Evolutionary conservation across 805 yeast genomes (phyloP), one percentile per base, ranked within the genome.

Genomic region (Starmerella vaccinii): DNA sequence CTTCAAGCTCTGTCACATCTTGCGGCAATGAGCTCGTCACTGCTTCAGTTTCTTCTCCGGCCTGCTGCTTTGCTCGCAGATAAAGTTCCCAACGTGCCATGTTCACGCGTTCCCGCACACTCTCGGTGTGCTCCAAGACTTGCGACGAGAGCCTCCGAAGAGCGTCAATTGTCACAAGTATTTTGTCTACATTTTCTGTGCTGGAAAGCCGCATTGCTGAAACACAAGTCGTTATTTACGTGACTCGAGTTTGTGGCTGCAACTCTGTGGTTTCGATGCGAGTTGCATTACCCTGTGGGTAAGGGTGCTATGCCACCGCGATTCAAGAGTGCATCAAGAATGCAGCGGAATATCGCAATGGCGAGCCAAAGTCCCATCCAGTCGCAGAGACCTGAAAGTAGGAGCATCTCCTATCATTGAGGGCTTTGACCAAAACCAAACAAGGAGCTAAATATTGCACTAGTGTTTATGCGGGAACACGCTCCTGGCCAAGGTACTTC

Each of bases 401-500:
- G 9, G n/a, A 10, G 29, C 9, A 15, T 15, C 15, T 32, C 18
- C 32, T 13, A 8, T 27, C 32, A 8, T 9, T 13, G 13, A 27
- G 32, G n/a, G n/a, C n/a, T n/a, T n/a, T n/a, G n/a, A n/a, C n/a
- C n/a, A n/a, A n/a, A n/a, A n/a, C n/a, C n/a, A n/a, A n/a, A n/a
- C n/a, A n/a, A n/a, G n/a, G 5, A 7, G 39, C 39, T 7, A 7
- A 29, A 5, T 12, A n/a, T n/a, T n/a, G n/a, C n/a, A n/a, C n/a
- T n/a, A n/a, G n/a, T n/a, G n/a, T n/a, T 48, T 22, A 51, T 29
- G 38, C 43, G 26, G 66, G 65, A 9, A 56, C 49, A 5, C 63
- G 65, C 55, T 65, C 68, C 12, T 13, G 39, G 4, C 69, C 67
- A 3, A 65, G 56, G 51, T 59, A 68, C 35, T 71, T 71, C n/a